phyloP scores from a whole-genome alignment of 225 moss, liverwort and hornwort species.

The Rhytidiadelphus loreus region DNA sequence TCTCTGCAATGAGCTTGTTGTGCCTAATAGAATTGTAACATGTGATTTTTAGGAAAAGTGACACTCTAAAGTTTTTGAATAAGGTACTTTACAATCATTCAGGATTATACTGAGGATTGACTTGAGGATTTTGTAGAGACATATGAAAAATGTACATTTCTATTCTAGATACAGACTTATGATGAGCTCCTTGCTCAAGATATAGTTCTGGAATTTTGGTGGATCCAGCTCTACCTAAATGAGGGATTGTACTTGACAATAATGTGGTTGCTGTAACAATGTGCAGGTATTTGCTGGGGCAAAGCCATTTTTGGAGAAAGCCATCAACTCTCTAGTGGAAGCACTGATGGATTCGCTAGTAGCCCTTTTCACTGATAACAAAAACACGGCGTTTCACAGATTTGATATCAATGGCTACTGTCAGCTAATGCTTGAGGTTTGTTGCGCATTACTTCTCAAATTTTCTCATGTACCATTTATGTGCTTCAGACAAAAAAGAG shows the following conservation, averaged over 20 bases:
- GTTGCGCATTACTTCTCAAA: background rate
- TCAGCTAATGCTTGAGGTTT: slow-evolving; percentile 90
- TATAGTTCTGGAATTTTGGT: background rate
- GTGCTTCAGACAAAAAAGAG: background rate
- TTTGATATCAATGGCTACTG: slow-evolving; percentile 88
- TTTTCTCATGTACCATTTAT: background rate
- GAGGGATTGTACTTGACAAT: background rate
- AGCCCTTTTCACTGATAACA: slow-evolving; percentile 58
- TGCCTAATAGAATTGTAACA: background rate
- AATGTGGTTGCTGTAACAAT: background rate
- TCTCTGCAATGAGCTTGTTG: background rate
- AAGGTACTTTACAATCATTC: background rate
- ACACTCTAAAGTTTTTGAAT: background rate
- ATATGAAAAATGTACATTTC: too few species aligned
- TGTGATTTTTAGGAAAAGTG: background rate
- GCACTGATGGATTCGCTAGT: slow-evolving; percentile 62
- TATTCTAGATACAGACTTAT: background rate
- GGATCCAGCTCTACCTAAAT: background rate
- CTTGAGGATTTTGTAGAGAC: background rate
- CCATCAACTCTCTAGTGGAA: slow-evolving; percentile 64
- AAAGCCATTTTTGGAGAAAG: slow-evolving; percentile 78
- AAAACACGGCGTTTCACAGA: slow-evolving; percentile 39
- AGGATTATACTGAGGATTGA: background rate
- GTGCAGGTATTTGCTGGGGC: slow-evolving; percentile 76
- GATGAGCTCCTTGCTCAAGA: background rate